Evolutionary conservation across 2,329 filamentous ascomycete genomes (phyloP).

Genomic region (Clathrospora elynae): DNA sequence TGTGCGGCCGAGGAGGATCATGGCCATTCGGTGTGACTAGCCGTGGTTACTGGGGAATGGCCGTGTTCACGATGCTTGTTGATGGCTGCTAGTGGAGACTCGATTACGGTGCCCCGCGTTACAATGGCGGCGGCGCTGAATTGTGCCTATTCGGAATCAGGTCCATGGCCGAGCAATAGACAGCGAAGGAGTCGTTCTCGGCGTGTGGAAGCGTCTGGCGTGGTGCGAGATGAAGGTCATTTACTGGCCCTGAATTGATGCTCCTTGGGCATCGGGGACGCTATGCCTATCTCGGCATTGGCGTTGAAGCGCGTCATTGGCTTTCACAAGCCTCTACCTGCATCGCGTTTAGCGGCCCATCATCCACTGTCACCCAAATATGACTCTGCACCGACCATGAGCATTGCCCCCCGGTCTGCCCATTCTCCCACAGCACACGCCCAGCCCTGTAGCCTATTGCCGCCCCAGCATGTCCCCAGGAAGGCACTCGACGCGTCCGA

Average conservation of each 20-base stretch:
- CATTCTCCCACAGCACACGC: constrained; percentile 19
- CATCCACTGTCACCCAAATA: constrained; percentile 11
- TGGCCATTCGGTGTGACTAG: constrained; percentile 37
- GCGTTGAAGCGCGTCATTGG: constrained; percentile 30
- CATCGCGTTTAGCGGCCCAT: constrained; percentile 16
- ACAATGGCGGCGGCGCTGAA: constrained; percentile 18
- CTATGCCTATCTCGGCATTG: constrained; percentile 20
- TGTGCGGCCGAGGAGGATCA: constrained; percentile 27
- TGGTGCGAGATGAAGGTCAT: constrained; percentile 26
- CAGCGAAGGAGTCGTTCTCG: constrained; percentile 17
- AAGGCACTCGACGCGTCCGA: constrained; percentile 19
- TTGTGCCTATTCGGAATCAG: constrained; percentile 8
- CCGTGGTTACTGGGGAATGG: constrained; percentile 33
- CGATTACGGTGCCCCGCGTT: constrained; percentile 15
- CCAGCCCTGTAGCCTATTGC: constrained; percentile 11
- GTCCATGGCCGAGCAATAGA: constrained; percentile 27
- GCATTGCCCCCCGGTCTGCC: constrained; percentile 20
- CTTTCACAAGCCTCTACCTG: constrained; percentile 15
- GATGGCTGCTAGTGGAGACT: constrained; percentile 11
- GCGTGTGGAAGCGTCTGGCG: constrained; percentile 18
- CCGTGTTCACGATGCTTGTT: constrained; percentile 31
- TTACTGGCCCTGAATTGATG: constrained; percentile 21
- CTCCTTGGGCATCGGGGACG: constrained; percentile 15
- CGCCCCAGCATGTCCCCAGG: constrained; percentile 19
- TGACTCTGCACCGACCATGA: constrained; percentile 34